These are phyloP conservation scores for Phanerochaete sordida DNA, from an alignment of 768 basidiomycete species.

Conservation along the genomic window DNA sequence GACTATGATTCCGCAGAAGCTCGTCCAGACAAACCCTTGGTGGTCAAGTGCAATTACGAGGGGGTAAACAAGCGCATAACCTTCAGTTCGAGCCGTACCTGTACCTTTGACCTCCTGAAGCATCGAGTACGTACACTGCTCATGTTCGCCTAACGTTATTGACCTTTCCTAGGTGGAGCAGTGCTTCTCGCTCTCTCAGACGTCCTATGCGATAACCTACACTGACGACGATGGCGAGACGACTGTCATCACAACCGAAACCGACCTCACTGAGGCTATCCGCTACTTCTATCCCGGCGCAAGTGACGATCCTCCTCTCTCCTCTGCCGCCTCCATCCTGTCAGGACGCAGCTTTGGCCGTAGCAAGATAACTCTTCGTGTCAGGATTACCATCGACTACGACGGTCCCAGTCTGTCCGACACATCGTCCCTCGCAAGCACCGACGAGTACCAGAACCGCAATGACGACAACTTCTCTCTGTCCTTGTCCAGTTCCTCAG, in stretches of 20 bases:
- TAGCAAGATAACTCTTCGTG: constrained; percentile 71
- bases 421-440: constrained; percentile 74
- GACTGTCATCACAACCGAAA: constrained; percentile 62
- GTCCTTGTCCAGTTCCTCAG: constrained; percentile 39
- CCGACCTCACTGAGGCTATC: constrained; percentile 83
- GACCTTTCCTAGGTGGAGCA: constrained; percentile 65
- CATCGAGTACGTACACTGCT: constrained; percentile 52
- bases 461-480: constrained; percentile 60
- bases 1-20: constrained; percentile 29
- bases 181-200: constrained; percentile 71
- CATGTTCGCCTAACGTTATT: not conserved
- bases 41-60: constrained; percentile 83
- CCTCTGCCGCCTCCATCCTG: constrained; percentile 71
- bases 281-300: constrained; percentile 75
- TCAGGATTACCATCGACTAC: constrained; percentile 81
- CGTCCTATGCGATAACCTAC: constrained; percentile 72
- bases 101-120: constrained; percentile 71
- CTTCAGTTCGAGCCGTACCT: constrained; percentile 76
- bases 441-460: constrained; percentile 62
- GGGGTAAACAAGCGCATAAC: constrained; percentile 70
- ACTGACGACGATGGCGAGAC: constrained; percentile 87
- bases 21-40: constrained; percentile 72
- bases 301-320: constrained; percentile 61
- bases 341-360: constrained; percentile 61
- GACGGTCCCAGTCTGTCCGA: constrained; percentile 91